Evolutionary conservation across 768 basidiomycete species (phyloP).

Genomic region (Tephrocybe sp.): DNA sequence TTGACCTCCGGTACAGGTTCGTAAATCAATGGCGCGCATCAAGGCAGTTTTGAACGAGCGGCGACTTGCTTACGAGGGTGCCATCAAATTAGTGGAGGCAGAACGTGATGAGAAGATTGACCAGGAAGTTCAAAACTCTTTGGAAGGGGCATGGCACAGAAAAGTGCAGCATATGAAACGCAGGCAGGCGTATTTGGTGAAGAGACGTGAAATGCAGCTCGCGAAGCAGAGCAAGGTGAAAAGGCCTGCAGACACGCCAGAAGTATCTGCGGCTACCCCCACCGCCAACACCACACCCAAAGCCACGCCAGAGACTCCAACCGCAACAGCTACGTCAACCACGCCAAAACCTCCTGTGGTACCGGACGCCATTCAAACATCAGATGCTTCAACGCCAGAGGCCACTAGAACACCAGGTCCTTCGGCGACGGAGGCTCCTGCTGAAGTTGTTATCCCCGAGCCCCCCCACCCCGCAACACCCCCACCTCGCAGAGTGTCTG

Average conservation of each 20-base stretch:
- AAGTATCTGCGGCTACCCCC: too few species aligned
- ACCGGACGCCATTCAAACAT: too few species aligned
- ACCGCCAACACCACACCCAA: too few species aligned
- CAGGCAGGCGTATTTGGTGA: conserved; percentile 13
- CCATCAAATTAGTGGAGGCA: conserved; percentile 41
- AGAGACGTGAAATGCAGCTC: conserved; percentile 13
- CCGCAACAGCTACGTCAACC: too few species aligned
- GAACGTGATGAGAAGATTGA: conserved; percentile 30
- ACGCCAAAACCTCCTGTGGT: too few species aligned
- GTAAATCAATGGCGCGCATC: conserved; percentile 95
- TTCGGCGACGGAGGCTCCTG: too few species aligned
- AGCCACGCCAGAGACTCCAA: too few species aligned
- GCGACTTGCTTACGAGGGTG: conserved; percentile 77
- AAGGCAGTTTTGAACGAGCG: conserved; percentile 92
- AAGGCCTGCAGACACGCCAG: not conserved
- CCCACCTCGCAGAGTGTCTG: not conserved
- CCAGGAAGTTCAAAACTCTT: conserved; percentile 26
- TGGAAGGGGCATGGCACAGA: conserved; percentile 20
- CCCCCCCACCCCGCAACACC: not conserved
- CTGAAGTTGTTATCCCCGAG: not conserved
- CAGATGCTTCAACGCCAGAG: too few species aligned
- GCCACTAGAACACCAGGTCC: too few species aligned
- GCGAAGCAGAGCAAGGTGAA: conserved; percentile 5
- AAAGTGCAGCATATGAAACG: conserved; percentile 18
- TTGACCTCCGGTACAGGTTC: conserved; percentile 52